Percentiles rank a stretch among this genome's conserved stretches.
phyloP scores from a whole-genome alignment of 306 rosid species.

The Delonix regia region DNA sequence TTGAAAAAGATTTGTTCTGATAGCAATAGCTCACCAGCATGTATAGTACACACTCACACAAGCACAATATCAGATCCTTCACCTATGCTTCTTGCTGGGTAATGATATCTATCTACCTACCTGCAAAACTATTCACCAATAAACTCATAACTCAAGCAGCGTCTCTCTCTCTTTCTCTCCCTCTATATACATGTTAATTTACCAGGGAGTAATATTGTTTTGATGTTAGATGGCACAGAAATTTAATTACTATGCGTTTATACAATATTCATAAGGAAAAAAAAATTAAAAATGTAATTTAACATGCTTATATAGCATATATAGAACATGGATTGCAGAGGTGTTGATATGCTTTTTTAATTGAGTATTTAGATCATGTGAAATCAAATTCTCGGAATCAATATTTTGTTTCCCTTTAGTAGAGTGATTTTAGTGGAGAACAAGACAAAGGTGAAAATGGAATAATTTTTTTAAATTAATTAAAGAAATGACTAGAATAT shows the following conservation, averaged over 20 bases:
- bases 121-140: too few relatives aligned
- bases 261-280: too few relatives aligned
- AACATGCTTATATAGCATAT: background rate
- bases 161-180: background rate
- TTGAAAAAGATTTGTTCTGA: slow-evolving; percentile 27
- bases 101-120: too few relatives aligned
- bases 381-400: background rate
- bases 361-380: background rate
- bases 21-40: slow-evolving; percentile 24
- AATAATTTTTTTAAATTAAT: background rate
- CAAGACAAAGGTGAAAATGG: background rate
- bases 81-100: background rate
- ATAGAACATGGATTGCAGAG: background rate
- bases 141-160: background rate
- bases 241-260: too few relatives aligned
- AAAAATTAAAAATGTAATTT: background rate
- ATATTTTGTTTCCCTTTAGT: background rate
- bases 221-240: too few relatives aligned
- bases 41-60: slow-evolving; percentile 2
- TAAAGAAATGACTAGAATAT: background rate
- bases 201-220: too few relatives aligned
- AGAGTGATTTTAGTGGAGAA: background rate
- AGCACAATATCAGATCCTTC: slow-evolving; percentile 35
- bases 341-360: background rate
- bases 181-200: background rate